A percentile compares a stretch with the other conserved stretches of the same genome.
These are phyloP conservation scores for Linderniella brevidens DNA, from an alignment of 257 asterid genomes.

Conservation along the genomic window DNA sequence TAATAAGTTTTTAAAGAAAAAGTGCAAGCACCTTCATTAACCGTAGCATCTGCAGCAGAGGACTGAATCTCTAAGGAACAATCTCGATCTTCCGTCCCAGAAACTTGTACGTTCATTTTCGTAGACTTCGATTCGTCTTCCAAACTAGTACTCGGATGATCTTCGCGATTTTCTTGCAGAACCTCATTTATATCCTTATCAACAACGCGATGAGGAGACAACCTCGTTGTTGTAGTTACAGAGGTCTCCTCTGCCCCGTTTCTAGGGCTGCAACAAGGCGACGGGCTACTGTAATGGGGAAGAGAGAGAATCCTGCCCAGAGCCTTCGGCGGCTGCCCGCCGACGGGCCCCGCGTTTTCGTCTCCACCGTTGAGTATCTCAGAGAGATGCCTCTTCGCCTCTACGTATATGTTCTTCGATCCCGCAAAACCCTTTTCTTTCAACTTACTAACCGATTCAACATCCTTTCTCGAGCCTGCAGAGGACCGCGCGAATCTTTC, in stretches of 20 bases:
- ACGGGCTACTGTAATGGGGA: conserved; percentile 31
- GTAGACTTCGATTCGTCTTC: conserved; percentile 6
- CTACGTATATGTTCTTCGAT: conserved; percentile 48
- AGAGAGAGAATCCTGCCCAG: conserved; percentile 73
- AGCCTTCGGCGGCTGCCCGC: conserved; percentile 34
- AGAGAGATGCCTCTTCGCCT: conserved; percentile 82
- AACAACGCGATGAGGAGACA: conserved; percentile 24
- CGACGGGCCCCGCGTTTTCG: conserved; percentile 19
- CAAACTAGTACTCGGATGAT: conserved; percentile 15
- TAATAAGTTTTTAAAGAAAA: too few species aligned
- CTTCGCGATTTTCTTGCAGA: conserved; percentile 20
- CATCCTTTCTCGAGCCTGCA: conserved; percentile 29
- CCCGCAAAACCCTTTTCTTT: conserved; percentile 29
- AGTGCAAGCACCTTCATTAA: too few species aligned
- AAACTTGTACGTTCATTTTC: conserved; percentile 19
- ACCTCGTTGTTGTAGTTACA: conserved; percentile 24
- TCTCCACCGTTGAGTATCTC: conserved; percentile 56
- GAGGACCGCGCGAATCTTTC: conserved; percentile 51
- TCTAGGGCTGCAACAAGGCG: conserved; percentile 54
- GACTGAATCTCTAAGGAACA: background rate
- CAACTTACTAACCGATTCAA: conserved; percentile 20
- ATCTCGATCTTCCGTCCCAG: too few species aligned
- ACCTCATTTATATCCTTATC: conserved; percentile 15
- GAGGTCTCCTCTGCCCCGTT: conserved; percentile 26
- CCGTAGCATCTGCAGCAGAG: too few species aligned